These are phyloP conservation scores for Fusarium sp. DNA, from an alignment of 2,329 filamentous ascomycete species.

Conservation along the genomic window DNA sequence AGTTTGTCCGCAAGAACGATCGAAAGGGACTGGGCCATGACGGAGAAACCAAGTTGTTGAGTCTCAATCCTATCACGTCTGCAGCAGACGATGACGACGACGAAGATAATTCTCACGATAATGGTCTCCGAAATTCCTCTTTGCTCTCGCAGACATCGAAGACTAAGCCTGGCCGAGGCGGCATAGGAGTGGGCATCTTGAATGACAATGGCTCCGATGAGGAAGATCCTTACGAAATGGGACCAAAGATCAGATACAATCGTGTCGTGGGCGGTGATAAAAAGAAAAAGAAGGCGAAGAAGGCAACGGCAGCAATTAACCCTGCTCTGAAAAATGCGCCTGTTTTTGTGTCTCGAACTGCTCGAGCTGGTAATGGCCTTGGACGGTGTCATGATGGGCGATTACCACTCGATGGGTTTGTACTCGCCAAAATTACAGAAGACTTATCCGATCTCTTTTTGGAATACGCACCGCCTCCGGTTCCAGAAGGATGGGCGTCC, in stretches of 20 bases:
- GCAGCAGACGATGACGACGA: slow-evolving; percentile 51
- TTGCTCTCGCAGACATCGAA: slow-evolving; percentile 59
- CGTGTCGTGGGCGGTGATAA: slow-evolving; percentile 83
- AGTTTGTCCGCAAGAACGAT: slow-evolving; percentile 72
- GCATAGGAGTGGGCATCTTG: slow-evolving; percentile 86
- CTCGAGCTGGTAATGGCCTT: slow-evolving; percentile 43
- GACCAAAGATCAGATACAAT: slow-evolving; percentile 89
- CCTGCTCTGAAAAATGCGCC: slow-evolving; percentile 73
- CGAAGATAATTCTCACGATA: slow-evolving; percentile 50
- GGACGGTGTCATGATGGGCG: slow-evolving; percentile 85
- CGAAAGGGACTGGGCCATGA: slow-evolving; percentile 76
- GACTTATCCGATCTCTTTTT: slow-evolving; percentile 45
- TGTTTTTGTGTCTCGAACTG: slow-evolving; percentile 75
- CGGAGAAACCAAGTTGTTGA: slow-evolving; percentile 64
- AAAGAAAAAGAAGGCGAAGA: slow-evolving; percentile 76
- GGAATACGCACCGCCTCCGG: slow-evolving; percentile 69
- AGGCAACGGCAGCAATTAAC: slow-evolving; percentile 63
- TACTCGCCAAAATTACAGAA: slow-evolving; percentile 68
- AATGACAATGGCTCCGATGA: slow-evolving; percentile 96
- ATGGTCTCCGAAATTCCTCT: slow-evolving; percentile 12
- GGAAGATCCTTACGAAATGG: slow-evolving; percentile 92
- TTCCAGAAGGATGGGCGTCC: slow-evolving; percentile 80
- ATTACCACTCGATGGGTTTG: slow-evolving; percentile 81
- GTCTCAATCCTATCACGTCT: slow-evolving; percentile 42
- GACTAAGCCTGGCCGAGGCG: slow-evolving; percentile 62